Conservation (phyloP, 2,329 filamentous ascomycete species). For the Spiromastix sp. region DNA sequence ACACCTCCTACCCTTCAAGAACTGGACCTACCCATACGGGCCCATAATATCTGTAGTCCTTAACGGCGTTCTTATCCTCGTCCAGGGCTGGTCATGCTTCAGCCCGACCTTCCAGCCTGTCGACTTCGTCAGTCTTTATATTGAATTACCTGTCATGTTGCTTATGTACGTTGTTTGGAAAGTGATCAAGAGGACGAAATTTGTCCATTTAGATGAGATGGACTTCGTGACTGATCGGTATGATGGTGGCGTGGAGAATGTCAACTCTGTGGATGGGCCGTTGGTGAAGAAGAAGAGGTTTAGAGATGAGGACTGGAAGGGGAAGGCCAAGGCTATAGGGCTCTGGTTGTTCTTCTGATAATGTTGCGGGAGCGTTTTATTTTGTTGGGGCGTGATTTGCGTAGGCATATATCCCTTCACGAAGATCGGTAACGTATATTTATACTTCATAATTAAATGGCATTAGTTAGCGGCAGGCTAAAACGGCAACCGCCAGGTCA, state of each 20-base stretch:
- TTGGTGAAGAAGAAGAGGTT: slow-evolving; percentile 13
- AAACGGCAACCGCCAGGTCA: no score
- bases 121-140: slow-evolving; percentile 54
- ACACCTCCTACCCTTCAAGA: slow-evolving; percentile 52
- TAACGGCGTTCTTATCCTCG: slow-evolving; percentile 50
- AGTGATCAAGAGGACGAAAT: slow-evolving; percentile 35
- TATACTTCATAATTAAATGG: no score
- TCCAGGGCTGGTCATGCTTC: slow-evolving; percentile 53
- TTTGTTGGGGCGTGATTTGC: no score
- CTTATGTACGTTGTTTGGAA: slow-evolving; percentile 49
- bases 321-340: slow-evolving; percentile 22
- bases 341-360: slow-evolving; percentile 31
- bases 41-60: slow-evolving; percentile 47
- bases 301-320: slow-evolving; percentile 12
- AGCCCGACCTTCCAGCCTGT: slow-evolving; percentile 48
- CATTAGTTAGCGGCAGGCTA: no score
- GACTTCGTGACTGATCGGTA: slow-evolving; percentile 42
- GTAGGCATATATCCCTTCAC: no score
- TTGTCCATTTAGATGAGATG: slow-evolving; percentile 38
- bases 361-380: no score
- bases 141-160: slow-evolving; percentile 52
- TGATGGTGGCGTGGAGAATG: slow-evolving; percentile 17
- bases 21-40: slow-evolving; percentile 56
- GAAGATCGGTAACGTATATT: no score
- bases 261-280: slow-evolving; percentile 20